A percentile compares a stretch with the other conserved stretches of the same genome.
Evolutionary conservation across 306 rosid genomes (phyloP).

Genomic region (Dalbergia cultrata): DNA sequence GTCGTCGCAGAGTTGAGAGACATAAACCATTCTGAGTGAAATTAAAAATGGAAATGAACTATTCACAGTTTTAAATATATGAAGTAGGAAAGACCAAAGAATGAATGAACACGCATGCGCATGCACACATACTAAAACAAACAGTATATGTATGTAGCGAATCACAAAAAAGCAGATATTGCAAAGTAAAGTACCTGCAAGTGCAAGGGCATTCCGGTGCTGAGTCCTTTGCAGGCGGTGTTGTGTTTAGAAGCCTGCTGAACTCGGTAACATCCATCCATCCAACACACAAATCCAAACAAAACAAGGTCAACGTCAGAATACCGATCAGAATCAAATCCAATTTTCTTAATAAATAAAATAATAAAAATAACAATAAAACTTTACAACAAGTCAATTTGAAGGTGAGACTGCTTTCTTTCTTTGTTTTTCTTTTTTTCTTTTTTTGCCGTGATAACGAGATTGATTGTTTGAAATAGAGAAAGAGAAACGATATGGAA

Average conservation of each 20-base stretch:
- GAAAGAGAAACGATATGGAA: background rate
- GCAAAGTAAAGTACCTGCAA: background rate
- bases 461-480: background rate
- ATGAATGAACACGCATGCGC: background rate
- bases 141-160: background rate
- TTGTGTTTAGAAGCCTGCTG: slow-evolving; percentile 56
- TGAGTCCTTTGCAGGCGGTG: slow-evolving; percentile 50
- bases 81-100: background rate
- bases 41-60: slow-evolving; percentile 14
- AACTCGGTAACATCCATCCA: background rate
- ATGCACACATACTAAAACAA: background rate
- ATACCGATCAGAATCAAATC: background rate
- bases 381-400: background rate
- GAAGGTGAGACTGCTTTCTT: background rate
- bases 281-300: slow-evolving; percentile 20
- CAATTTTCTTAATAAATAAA: background rate
- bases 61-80: slow-evolving; percentile 11
- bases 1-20: background rate
- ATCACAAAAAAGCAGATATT: background rate
- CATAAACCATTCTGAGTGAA: background rate
- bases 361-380: background rate
- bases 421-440: too few species aligned
- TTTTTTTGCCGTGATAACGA: background rate
- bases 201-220: slow-evolving; percentile 49
- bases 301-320: slow-evolving; percentile 14